phyloP scores from a whole-genome alignment of 257 asterid species.

The Solanum chmielewskii region DNA sequence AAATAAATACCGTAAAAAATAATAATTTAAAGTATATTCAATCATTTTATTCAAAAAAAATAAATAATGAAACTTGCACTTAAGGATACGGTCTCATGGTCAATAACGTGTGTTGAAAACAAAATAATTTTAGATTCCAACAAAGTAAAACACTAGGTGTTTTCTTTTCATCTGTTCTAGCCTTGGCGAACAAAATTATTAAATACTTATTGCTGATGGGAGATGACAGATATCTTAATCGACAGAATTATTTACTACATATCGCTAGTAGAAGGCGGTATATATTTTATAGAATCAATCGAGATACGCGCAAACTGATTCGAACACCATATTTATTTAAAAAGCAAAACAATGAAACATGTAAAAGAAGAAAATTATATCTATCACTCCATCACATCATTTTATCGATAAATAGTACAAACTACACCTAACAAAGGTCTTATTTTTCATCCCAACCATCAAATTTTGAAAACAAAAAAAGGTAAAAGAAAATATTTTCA shows the following conservation, averaged over 20 bases:
- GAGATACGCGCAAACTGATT: fast-evolving
- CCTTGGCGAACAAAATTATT: too few relatives aligned
- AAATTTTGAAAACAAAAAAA: not conserved
- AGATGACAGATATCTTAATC: not conserved
- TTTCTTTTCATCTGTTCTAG: not conserved
- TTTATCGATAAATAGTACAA: fast-evolving
- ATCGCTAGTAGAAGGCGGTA: too few relatives aligned
- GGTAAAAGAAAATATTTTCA: not conserved
- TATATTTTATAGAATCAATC: too few relatives aligned
- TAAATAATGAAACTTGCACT: too few relatives aligned
- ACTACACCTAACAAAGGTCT: not conserved
- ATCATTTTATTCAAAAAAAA: too few relatives aligned
- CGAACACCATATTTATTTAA: too few relatives aligned
- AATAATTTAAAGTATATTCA: too few relatives aligned
- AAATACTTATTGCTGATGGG: too few relatives aligned
- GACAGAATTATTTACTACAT: too few relatives aligned
- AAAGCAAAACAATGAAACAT: too few relatives aligned
- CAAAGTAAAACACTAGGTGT: not conserved
- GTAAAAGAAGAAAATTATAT: fast-evolving
- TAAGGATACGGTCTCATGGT: not conserved
- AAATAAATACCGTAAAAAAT: too few relatives aligned
- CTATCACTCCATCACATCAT: fast-evolving
- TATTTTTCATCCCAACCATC: not conserved
- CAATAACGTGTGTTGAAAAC: not conserved
- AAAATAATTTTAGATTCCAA: not conserved